phyloP scores from a whole-genome alignment of 495 filamentous ascomycete genomes.

The Annulohypoxylon moriforme region DNA sequence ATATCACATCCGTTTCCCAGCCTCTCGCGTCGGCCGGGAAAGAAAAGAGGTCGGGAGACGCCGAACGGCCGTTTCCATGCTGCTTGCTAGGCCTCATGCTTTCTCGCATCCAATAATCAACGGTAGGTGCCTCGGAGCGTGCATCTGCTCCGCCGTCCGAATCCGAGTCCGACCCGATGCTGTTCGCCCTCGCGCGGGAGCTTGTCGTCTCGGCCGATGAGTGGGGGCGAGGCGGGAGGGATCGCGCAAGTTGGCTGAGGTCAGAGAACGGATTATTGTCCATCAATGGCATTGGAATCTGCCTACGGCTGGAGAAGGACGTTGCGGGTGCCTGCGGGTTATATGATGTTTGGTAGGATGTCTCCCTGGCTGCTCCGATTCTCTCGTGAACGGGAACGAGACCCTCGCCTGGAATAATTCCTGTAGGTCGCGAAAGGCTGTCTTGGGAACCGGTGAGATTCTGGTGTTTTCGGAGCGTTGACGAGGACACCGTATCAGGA shows the following conservation, averaged over 20 bases:
- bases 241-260: slow-evolving; percentile 39
- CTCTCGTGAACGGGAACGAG: slow-evolving; percentile 14
- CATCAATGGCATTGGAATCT: slow-evolving; percentile 12
- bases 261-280: slow-evolving; percentile 34
- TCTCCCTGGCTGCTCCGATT: slow-evolving; percentile 18
- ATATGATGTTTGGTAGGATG: slow-evolving; percentile 11
- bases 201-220: slow-evolving; percentile 49
- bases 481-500: slow-evolving; percentile 65
- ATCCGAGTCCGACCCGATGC: slow-evolving; percentile 50
- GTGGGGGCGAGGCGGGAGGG: slow-evolving; percentile 45
- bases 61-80: slow-evolving; percentile 35
- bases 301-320: slow-evolving; percentile 44
- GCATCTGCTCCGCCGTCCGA: slow-evolving; percentile 50
- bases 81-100: slow-evolving; percentile 51
- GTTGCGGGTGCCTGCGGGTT: slow-evolving; percentile 44
- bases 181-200: slow-evolving; percentile 51
- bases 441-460: slow-evolving; percentile 42
- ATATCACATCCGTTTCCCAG: slow-evolving; percentile 59
- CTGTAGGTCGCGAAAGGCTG: slow-evolving; percentile 36
- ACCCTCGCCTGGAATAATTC: slow-evolving; percentile 8
- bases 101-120: slow-evolving; percentile 60
- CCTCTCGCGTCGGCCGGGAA: slow-evolving; percentile 52
- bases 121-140: slow-evolving; percentile 52
- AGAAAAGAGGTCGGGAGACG: slow-evolving; percentile 60
- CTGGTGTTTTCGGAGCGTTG: slow-evolving; percentile 55